A percentile compares a stretch with the other conserved stretches of the same genome.
These are phyloP conservation scores for Favolaschia claudopus DNA, from an alignment of 768 basidiomycete genomes.

Conservation along the genomic window DNA sequence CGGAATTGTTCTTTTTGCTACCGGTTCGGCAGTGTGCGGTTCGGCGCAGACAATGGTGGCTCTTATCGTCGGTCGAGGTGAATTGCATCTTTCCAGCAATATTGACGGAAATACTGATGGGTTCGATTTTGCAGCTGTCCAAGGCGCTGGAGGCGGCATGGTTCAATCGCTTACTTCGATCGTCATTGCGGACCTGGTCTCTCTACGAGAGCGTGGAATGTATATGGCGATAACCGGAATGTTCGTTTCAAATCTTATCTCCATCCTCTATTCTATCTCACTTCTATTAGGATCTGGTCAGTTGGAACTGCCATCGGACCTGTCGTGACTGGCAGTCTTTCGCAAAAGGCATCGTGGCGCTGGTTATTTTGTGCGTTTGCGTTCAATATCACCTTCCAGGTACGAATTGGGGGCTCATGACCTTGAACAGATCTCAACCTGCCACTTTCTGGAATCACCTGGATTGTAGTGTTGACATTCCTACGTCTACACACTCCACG, in stretches of 20 bases:
- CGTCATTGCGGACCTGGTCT: slow-evolving; percentile 46
- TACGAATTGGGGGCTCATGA: too few species aligned
- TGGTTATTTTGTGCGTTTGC: slow-evolving; percentile 43
- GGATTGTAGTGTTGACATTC: slow-evolving; percentile 26
- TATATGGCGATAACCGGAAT: slow-evolving; percentile 37
- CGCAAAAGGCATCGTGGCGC: slow-evolving; percentile 38
- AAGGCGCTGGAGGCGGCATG: slow-evolving; percentile 42
- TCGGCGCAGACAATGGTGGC: slow-evolving; percentile 38
- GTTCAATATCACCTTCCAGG: neutral
- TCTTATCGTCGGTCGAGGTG: slow-evolving; percentile 38
- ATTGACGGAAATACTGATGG: neutral
- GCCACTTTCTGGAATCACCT: slow-evolving; percentile 35
- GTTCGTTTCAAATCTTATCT: slow-evolving; percentile 8
- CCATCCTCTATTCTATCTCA: neutral
- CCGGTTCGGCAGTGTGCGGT: slow-evolving; percentile 41
- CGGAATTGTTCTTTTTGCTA: slow-evolving; percentile 30
- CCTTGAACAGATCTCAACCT: slow-evolving; percentile 41
- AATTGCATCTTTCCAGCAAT: neutral
- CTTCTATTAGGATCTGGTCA: neutral
- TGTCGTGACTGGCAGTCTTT: slow-evolving; percentile 35
- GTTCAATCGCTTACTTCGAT: slow-evolving; percentile 38
- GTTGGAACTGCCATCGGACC: neutral
- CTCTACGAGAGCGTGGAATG: slow-evolving; percentile 44
- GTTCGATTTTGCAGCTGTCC: slow-evolving; percentile 33
- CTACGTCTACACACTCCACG: slow-evolving; percentile 29